phyloP scores from a whole-genome alignment of 345 rosid genomes.

The Carallia pectinifolia region DNA sequence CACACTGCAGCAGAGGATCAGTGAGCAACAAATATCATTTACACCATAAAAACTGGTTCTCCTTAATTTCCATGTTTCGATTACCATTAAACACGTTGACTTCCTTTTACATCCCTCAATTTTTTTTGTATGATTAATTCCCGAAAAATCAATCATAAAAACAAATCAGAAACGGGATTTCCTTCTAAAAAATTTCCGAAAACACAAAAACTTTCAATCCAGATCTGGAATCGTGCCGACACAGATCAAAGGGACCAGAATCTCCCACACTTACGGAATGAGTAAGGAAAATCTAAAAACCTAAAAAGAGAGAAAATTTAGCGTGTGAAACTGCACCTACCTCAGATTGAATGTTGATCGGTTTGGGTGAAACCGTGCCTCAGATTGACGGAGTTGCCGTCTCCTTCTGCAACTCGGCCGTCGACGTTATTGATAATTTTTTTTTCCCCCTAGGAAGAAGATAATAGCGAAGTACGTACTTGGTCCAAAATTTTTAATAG shows the following conservation, averaged over 20 bases:
- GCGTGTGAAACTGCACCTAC: no score
- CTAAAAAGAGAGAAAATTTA: no score
- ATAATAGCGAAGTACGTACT: no score
- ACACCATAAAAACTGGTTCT: background rate
- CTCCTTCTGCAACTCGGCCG: background rate
- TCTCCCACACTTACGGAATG: background rate
- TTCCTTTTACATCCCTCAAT: background rate
- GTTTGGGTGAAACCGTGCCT: slow-evolving; percentile 4
- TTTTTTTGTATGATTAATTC: background rate
- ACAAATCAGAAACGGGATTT: background rate
- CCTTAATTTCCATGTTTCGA: background rate
- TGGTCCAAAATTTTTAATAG: background rate
- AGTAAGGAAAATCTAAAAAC: background rate
- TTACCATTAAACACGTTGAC: slow-evolving; percentile 6
- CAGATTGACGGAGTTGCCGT: background rate
- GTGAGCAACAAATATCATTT: background rate
- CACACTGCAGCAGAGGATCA: background rate
- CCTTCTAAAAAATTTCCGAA: background rate
- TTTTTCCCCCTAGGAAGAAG: no score
- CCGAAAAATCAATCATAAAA: background rate
- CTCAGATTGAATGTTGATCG: no score
- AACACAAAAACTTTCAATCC: background rate
- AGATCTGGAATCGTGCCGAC: background rate
- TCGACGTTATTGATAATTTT: background rate
- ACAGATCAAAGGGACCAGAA: background rate